Percentiles rank a stretch among this genome's conserved stretches.
These are phyloP conservation scores for Trichoderma lentiforme DNA, from an alignment of 2,329 filamentous ascomycete genomes.

Conservation along the genomic window DNA sequence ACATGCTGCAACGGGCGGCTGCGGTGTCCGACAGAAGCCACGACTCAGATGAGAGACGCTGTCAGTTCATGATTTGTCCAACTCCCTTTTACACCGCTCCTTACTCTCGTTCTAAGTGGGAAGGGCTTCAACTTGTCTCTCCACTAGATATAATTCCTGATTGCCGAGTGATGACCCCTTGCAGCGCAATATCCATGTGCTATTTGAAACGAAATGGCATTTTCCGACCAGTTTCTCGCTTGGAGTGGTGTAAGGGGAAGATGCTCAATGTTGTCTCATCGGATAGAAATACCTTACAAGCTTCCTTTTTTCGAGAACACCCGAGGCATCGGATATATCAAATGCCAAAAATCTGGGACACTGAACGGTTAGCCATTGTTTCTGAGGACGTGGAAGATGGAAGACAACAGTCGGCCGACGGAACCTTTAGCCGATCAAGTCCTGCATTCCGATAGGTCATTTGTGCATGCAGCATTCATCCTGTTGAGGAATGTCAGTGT, in stretches of 20 bases:
- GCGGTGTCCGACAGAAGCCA: constrained; percentile 3
- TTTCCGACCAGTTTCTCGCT: neutral
- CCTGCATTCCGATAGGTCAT: neutral
- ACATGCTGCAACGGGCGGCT: constrained; percentile 12
- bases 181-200: neutral
- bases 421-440: neutral
- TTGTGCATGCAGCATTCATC: neutral
- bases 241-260: neutral
- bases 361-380: neutral
- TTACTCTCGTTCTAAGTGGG: neutral
- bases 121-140: neutral
- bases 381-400: neutral
- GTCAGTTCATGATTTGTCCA: neutral
- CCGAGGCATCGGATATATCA: neutral
- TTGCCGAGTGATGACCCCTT: neutral
- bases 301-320: neutral
- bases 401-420: neutral
- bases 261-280: neutral
- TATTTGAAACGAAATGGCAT: neutral
- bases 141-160: neutral
- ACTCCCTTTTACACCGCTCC: neutral
- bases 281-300: neutral
- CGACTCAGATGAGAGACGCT: neutral
- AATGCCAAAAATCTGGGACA: neutral
- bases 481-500: neutral